phyloP scores from a whole-genome alignment of 371 early-diverging fungal genomes.

The Parasitella parasitica region DNA sequence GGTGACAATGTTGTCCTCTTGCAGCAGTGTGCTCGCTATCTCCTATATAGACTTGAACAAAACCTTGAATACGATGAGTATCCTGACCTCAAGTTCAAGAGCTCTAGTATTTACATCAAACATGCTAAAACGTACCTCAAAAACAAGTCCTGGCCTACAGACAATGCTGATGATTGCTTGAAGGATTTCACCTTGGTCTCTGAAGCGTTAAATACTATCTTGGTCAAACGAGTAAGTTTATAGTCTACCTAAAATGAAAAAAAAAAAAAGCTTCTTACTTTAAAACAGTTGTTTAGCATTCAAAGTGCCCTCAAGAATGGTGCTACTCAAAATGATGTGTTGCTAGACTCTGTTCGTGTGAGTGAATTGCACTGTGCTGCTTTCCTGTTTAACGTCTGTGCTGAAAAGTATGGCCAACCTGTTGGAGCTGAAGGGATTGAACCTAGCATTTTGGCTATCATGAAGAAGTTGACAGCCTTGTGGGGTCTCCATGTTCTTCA shows the following conservation, averaged over 20 bases:
- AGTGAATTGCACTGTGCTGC: conserved; percentile 42
- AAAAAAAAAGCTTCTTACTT: not conserved
- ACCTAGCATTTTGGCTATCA: conserved; percentile 22
- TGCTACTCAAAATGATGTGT: conserved; percentile 20
- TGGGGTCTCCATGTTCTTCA: conserved; percentile 45
- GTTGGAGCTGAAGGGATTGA: conserved; percentile 25
- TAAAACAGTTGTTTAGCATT: conserved; percentile 31
- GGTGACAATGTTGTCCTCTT: conserved; percentile 71
- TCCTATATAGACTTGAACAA: conserved; percentile 26
- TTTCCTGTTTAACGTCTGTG: conserved; percentile 29
- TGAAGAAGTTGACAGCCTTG: conserved; percentile 34
- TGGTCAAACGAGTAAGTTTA: conserved; percentile 39
- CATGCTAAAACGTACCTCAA: conserved; percentile 33
- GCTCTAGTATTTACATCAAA: conserved; percentile 33
- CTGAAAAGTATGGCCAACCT: conserved; percentile 31
- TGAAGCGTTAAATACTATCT: conserved; percentile 33
- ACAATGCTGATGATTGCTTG: conserved; percentile 22
- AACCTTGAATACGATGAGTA: conserved; percentile 25
- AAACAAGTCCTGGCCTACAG: conserved; percentile 21
- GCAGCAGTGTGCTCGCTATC: conserved; percentile 55
- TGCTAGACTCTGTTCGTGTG: conserved; percentile 36
- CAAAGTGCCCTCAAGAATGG: conserved; percentile 24
- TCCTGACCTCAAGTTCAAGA: conserved; percentile 36
- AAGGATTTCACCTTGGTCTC: conserved; percentile 27
- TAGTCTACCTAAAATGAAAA: not conserved